phyloP scores from a whole-genome alignment of 805 yeast species.

The Spencermartinsiella europaea region DNA sequence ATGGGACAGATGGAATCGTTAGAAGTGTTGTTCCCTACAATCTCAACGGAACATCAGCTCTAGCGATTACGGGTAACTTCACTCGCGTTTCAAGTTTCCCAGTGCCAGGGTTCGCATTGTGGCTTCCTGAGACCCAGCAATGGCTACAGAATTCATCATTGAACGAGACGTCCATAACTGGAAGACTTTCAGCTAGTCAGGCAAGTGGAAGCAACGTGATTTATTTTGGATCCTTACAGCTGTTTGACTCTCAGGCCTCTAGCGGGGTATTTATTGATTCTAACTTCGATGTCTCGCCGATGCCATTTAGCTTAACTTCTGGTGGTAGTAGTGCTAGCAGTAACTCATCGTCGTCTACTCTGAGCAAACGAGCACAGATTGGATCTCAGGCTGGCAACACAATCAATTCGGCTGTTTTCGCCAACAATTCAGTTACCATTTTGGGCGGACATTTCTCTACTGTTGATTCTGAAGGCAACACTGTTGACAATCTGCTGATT shows the following conservation, averaged over 20 bases:
- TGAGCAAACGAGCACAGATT: conserved; percentile 15
- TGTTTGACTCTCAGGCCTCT: conserved; percentile 19
- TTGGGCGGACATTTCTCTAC: conserved; percentile 57
- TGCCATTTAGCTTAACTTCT: conserved; percentile 18
- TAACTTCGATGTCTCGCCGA: conserved; percentile 15
- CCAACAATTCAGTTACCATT: conserved; percentile 46
- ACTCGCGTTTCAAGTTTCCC: conserved; percentile 12
- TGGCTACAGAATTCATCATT: conserved; percentile 19
- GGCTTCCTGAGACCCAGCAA: conserved; percentile 18
- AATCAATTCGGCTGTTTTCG: conserved; percentile 35
- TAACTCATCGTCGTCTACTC: neutral
- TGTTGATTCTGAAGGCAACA: conserved; percentile 22
- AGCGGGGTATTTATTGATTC: conserved; percentile 26
- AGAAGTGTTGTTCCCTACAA: conserved; percentile 15
- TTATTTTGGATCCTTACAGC: conserved; percentile 30
- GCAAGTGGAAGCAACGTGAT: conserved; percentile 13
- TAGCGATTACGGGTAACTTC: conserved; percentile 26
- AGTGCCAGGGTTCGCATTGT: conserved; percentile 18
- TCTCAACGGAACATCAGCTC: conserved; percentile 23
- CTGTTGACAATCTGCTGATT: conserved; percentile 28
- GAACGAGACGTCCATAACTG: conserved; percentile 10
- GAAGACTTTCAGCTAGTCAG: conserved; percentile 15
- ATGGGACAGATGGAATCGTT: conserved; percentile 23
- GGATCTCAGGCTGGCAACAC: conserved; percentile 17
- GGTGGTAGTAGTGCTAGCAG: neutral